Base-by-base conservation (phyloP, 2,329 filamentous ascomycete species). In the Lasiodiplodia citricola region DNA sequence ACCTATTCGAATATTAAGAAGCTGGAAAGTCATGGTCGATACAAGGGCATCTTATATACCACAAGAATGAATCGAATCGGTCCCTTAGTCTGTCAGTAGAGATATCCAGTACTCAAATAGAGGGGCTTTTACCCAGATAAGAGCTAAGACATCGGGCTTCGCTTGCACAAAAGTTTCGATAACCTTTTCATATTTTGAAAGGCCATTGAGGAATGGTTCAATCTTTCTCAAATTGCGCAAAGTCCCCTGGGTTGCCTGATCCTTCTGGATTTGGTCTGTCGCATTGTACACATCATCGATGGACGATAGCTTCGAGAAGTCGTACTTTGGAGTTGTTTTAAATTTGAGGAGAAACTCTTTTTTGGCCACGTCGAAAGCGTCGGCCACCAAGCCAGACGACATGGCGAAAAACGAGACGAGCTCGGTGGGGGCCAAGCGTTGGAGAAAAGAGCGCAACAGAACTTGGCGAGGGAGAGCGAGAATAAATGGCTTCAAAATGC, bases 201-300 rank as follows among this genome's bases (percentile, higher is more conserved):
- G 71, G 37, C 73, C 70, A 7, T 77, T 70, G 0, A 81, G 70
- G 35, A 73, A 81, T 0, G 75, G 75, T 7, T 70, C 13, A 31
- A 81, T 76, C 56, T 74, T 80, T 4, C 72, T 28, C n/a, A 81
- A 58, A 63, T 79, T 58, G 10, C 77, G 71, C 23, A 80, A 67
- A 28, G 68, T 60, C n/a, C 73, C 70, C n/a, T 68, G 56, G 21
- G 67, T 73, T 10, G 35, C 67, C 68, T 79, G 78, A 25, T 79
- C 74, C 21, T 72, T 70, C 68, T 81, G 79, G 21, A 81, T 70
- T 54, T 74, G 70, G 23, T 80, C 75, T 1, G 76, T 77, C 8
- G 69, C 62, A 60, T 79, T 72, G 66, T 79, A 80, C 5, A 81
- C 74, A 35, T 80, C 65, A 1, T 76, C 72, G n/a, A 77, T 76